These are phyloP conservation scores for Arctium minus DNA, from an alignment of 129 eudicot genomes.

Conservation along the genomic window DNA sequence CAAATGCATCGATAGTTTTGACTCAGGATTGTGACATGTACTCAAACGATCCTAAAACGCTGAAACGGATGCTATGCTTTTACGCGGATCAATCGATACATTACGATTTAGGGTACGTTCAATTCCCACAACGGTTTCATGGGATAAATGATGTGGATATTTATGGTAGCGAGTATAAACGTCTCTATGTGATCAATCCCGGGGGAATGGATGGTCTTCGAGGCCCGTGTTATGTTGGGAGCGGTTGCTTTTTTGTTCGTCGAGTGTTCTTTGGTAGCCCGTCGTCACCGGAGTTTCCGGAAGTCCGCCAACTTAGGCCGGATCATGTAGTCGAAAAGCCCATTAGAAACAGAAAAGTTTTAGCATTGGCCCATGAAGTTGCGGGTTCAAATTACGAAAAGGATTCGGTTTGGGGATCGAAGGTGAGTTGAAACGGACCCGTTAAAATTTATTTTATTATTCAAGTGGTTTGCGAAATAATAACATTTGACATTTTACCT, in stretches of 20 bases:
- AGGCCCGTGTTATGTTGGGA: conserved; percentile 82
- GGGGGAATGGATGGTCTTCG: conserved; percentile 74
- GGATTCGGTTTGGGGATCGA: conserved; percentile 59
- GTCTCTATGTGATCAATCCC: conserved; percentile 46
- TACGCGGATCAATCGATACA: conserved; percentile 34
- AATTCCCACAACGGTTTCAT: conserved; percentile 66
- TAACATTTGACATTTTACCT: background rate
- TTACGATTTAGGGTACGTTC: conserved; percentile 56
- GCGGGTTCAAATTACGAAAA: conserved; percentile 58
- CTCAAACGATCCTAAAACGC: conserved; percentile 83
- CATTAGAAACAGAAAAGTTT: conserved; percentile 24
- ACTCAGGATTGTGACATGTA: conserved; percentile 76
- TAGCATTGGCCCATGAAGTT: conserved; percentile 57
- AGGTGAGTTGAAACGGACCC: conserved; percentile 30
- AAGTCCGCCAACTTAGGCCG: conserved; percentile 37
- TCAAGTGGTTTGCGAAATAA: background rate
- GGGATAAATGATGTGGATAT: conserved; percentile 70
- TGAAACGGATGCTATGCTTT: conserved; percentile 55
- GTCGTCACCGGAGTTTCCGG: conserved; percentile 33
- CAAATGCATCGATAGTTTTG: conserved; percentile 63
- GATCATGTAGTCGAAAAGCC: conserved; percentile 39
- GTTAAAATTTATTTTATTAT: background rate
- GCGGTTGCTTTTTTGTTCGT: conserved; percentile 69
- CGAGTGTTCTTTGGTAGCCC: conserved; percentile 72
- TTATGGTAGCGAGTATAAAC: conserved; percentile 53